Evolutionary conservation across 2,329 filamentous ascomycete species (phyloP).

Genomic region (Aureobasidium subglaciale): DNA sequence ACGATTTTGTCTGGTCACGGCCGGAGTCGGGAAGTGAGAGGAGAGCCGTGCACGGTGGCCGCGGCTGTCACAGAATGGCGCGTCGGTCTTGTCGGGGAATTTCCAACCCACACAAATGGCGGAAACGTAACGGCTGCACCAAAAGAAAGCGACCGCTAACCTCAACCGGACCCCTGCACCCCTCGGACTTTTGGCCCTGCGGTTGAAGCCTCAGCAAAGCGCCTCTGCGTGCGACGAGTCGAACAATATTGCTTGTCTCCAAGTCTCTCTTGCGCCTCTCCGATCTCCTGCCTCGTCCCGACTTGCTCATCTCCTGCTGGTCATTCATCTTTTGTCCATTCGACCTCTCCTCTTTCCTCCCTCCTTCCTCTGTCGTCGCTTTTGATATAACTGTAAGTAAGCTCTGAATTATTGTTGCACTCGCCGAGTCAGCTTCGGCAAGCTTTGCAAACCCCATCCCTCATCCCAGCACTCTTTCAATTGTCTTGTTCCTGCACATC

Average conservation of each 20-base stretch:
- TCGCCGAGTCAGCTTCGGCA: conserved; percentile 11
- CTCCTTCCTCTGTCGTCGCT: conserved; percentile 10
- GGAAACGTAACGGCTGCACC: conserved; percentile 8
- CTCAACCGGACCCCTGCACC: conserved; percentile 14
- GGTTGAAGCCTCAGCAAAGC: conserved; percentile 17
- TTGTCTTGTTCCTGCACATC: conserved; percentile 5
- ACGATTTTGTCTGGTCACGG: conserved; percentile 4
- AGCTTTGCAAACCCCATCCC: conserved; percentile 8
- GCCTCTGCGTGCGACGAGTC: conserved; percentile 9
- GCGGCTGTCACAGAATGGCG: conserved; percentile 7
- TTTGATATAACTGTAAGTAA: conserved; percentile 13
- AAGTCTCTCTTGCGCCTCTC: neutral
- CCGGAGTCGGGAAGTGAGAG: conserved; percentile 11
- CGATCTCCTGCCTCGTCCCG: neutral
- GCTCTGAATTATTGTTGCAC: conserved; percentile 1
- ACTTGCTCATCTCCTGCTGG: conserved; percentile 6
- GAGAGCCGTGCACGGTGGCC: conserved; percentile 12
- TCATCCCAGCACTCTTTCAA: neutral
- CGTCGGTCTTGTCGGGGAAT: conserved; percentile 12
- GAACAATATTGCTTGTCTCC: conserved; percentile 12
- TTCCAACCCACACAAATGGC: conserved; percentile 9
- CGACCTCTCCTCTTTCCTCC: conserved; percentile 8
- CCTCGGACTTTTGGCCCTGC: conserved; percentile 16
- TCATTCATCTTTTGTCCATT: conserved; percentile 17
- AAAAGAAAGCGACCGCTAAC: conserved; percentile 7